Conservation (phyloP, 495 filamentous ascomycete species). For the Penicillium soppii region DNA sequence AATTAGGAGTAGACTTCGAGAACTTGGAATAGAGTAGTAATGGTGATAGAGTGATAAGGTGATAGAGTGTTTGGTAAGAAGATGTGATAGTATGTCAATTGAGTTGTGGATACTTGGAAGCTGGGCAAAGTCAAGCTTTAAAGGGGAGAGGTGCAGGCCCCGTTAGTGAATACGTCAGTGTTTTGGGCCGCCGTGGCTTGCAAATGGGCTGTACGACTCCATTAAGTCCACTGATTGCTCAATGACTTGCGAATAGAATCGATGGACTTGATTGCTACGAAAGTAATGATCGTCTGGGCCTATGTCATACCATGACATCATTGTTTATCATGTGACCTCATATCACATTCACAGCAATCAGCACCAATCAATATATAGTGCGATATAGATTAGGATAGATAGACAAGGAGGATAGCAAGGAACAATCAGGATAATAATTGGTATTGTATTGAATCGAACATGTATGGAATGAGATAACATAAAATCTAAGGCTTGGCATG, state of each 20-base stretch:
- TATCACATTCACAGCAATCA: neutral
- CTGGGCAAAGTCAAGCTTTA: slow-evolving; percentile 7
- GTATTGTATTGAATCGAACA: too few species aligned
- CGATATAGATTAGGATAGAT: neutral
- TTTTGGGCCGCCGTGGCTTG: neutral
- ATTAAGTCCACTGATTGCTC: neutral
- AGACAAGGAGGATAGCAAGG: too few species aligned
- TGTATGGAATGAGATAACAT: neutral
- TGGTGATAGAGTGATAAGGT: neutral
- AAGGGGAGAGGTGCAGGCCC: neutral
- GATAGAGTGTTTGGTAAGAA: neutral
- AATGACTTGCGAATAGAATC: slow-evolving; percentile 1
- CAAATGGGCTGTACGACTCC: neutral
- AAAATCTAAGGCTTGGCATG: neutral
- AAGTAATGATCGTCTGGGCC: slow-evolving; percentile 2
- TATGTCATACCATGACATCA: slow-evolving; percentile 8
- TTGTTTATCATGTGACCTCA: slow-evolving; percentile 1
- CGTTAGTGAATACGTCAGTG: slow-evolving; percentile 5
- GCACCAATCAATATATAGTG: neutral
- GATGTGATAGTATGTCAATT: neutral
- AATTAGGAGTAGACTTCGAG: too few species aligned
- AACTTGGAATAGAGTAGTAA: too few species aligned
- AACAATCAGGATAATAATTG: too few species aligned
- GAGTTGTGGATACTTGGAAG: neutral
- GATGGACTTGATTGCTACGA: neutral